Conservation (phyloP, 805 yeast species). For the Cephaloascus fragrans region DNA sequence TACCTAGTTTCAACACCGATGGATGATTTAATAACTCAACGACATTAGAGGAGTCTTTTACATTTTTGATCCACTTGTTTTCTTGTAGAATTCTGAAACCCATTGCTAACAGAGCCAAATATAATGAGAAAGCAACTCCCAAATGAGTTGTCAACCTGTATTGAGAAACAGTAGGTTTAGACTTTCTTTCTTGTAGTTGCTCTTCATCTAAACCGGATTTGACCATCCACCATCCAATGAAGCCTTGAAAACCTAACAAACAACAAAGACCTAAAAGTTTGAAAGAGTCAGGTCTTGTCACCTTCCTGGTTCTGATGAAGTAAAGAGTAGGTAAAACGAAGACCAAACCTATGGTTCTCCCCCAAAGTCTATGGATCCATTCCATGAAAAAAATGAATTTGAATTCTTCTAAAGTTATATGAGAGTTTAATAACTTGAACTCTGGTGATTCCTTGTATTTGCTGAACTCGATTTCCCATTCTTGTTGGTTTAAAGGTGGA, state of each 20-base stretch:
- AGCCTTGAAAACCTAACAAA: slow-evolving; percentile 86
- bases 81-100: slow-evolving; percentile 80
- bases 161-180: slow-evolving; percentile 97
- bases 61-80: slow-evolving; percentile 55
- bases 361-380: slow-evolving; percentile 93
- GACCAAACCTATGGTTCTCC: slow-evolving; percentile 79
- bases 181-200: slow-evolving; percentile 64
- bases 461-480: slow-evolving; percentile 80
- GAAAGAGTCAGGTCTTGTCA: slow-evolving; percentile 57
- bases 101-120: slow-evolving; percentile 83
- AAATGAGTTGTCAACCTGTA: slow-evolving; percentile 90
- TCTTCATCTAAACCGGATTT: slow-evolving; percentile 84
- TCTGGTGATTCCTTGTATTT: slow-evolving; percentile 87
- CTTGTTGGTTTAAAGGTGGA: slow-evolving; percentile 73
- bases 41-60: slow-evolving; percentile 42
- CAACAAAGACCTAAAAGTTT: slow-evolving; percentile 65
- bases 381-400: slow-evolving; percentile 95
- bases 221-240: slow-evolving; percentile 99
- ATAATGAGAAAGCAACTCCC: slow-evolving; percentile 84
- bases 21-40: slow-evolving; percentile 57
- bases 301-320: slow-evolving; percentile 56
- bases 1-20: slow-evolving; percentile 46
- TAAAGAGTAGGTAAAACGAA: slow-evolving; percentile 81
- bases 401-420: slow-evolving; percentile 84
- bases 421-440: slow-evolving; percentile 79